These are phyloP conservation scores for Corymbia citriodora DNA, from an alignment of 441 rosid genomes.

Conservation along the genomic window DNA sequence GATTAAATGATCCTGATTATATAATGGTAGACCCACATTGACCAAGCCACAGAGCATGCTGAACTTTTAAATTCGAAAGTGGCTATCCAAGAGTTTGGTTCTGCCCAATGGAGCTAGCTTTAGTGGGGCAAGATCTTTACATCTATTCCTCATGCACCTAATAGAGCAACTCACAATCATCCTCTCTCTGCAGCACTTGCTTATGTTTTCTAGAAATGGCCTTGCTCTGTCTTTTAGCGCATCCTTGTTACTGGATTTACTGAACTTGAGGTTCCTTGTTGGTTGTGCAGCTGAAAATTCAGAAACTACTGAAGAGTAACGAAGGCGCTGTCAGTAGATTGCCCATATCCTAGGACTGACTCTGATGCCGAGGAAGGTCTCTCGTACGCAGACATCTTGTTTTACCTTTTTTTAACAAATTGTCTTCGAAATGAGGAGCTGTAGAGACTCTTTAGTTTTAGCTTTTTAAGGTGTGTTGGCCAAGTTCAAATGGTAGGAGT, in stretches of 20 bases:
- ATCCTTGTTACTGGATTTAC: neutral
- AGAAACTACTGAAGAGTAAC: conserved; percentile 14
- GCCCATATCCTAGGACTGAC: conserved; percentile 14
- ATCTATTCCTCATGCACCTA: neutral
- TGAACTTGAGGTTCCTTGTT: neutral
- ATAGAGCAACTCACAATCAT: neutral
- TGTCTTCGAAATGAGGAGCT: conserved; percentile 5
- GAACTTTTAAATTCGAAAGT: neutral
- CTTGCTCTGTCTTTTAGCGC: neutral
- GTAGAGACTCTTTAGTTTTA: conserved; percentile 26
- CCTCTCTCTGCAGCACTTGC: neutral
- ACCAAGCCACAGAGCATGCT: neutral
- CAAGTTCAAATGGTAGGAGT: neutral
- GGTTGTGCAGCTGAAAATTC: conserved; percentile 31
- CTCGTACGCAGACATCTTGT: conserved; percentile 6
- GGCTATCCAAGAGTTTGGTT: neutral
- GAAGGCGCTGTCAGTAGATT: neutral
- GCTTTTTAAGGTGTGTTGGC: conserved; percentile 8
- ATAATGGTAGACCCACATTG: neutral
- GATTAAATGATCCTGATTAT: neutral
- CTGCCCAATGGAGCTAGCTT: neutral
- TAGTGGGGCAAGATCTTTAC: neutral
- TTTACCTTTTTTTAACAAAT: neutral
- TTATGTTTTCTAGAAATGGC: neutral
- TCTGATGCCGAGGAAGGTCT: conserved; percentile 21